Evolutionary conservation across 2,329 filamentous ascomycete species (phyloP), one percentile per base, ranked within the genome.

Genomic region (Cladosporium cucumerinum): DNA sequence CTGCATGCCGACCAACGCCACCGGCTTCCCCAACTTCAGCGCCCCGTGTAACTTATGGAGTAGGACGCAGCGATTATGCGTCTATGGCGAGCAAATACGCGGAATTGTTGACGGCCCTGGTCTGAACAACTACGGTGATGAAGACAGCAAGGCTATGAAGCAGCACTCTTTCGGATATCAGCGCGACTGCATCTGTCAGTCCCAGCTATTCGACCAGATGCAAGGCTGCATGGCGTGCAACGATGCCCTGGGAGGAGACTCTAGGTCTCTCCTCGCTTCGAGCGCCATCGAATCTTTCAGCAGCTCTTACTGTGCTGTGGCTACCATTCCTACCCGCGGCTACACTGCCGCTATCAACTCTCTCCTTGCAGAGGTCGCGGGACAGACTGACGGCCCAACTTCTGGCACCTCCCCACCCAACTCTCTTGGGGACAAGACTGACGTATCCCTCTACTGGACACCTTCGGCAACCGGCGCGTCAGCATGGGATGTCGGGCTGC

Each of bases 161-260:
- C 28, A 57, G 2, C 28, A 32, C 4, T 36, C 30, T 14, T 21
- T 12, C n/a, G 10, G 10, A 12, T 23, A 36, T 18, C 36, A 59
- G 36, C 57, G 57, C 39, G 39, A 36, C 16, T 59, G 57, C 36
- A 59, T 59, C 36, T 59, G 57, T 18, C 39, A 48, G 36, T 60
- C 57, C 2, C 57, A 60, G n/a, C 25, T 21, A 2, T 30, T 26
- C 11, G 57, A 60, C 12, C n/a, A 30, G 57, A 21, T 49, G 57
- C 11, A 11, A 8, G 57, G 57, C 36, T 60, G 57, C 16, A 32
- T 34, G 25, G 57, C 57, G 14, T 60, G 57, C 57, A 25, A 21
- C 11, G 11, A 48, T 2, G 39, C 25, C 25, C 26, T 48, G 10
- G 25, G 26, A 18, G 39, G 39, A n/a, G n/a, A 16, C 2, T 5